Evolutionary conservation across 805 yeast species (phyloP).

Genomic region (Saturnispora zaruensis): DNA sequence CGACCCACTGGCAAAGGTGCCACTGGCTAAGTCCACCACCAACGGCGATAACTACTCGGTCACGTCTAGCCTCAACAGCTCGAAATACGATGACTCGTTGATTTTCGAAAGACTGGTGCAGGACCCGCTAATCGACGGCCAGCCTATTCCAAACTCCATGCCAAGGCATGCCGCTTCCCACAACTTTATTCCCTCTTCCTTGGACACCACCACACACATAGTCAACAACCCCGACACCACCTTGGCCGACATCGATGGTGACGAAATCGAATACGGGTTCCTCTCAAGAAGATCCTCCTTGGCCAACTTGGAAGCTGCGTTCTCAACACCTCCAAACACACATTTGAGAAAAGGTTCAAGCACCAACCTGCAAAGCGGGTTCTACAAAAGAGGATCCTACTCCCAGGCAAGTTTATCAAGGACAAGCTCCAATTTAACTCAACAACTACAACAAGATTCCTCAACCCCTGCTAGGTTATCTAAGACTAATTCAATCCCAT

Average conservation of each 20-base stretch:
- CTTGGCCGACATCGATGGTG: slow-evolving; percentile 21
- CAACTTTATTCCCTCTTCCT: slow-evolving; percentile 47
- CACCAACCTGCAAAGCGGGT: slow-evolving; percentile 10
- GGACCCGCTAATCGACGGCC: slow-evolving; percentile 36
- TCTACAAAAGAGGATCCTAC: slow-evolving; percentile 15
- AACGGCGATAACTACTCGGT: slow-evolving; percentile 12
- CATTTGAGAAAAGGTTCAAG: slow-evolving; percentile 12
- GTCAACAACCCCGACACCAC: slow-evolving; percentile 24
- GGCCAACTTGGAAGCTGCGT: slow-evolving; percentile 37
- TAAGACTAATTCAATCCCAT: background rate
- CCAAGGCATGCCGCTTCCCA: slow-evolving; percentile 37
- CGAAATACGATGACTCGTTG: slow-evolving; percentile 31
- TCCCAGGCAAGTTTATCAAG: slow-evolving; percentile 17
- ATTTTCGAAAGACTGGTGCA: slow-evolving; percentile 65
- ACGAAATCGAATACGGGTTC: slow-evolving; percentile 38
- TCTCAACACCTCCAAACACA: slow-evolving; percentile 10
- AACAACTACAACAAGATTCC: slow-evolving; percentile 16
- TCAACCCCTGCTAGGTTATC: slow-evolving; percentile 3
- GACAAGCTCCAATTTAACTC: slow-evolving; percentile 22
- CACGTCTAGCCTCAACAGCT: slow-evolving; percentile 7
- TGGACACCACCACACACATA: slow-evolving; percentile 41
- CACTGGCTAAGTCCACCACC: background rate
- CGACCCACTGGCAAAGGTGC: background rate
- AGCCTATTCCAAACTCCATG: slow-evolving; percentile 23
- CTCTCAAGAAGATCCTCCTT: slow-evolving; percentile 44